Base-by-base conservation (phyloP, 2,329 filamentous ascomycete species). In the Clonostachys solani region DNA sequence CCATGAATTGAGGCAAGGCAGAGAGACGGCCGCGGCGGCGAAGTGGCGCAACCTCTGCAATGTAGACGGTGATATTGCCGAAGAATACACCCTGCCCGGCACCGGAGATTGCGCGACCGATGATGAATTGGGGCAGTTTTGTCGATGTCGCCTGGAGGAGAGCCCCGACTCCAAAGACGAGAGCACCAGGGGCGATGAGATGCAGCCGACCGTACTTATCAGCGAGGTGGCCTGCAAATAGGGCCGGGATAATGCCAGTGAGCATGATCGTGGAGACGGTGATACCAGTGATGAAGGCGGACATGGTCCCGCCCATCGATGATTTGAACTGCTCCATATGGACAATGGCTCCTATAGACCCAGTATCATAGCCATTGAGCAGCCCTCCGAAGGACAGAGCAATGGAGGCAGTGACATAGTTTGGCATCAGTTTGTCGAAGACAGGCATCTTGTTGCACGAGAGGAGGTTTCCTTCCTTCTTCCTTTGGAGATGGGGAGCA, bases 211-310 rank as follows among this genome's bases (percentile, higher is more conserved):
- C 81, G 6, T 76, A 68, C 52, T 58, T 66, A 54, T 75, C 75
- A 6, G 69, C 75, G 4, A 84, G 66, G 50, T 76, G 69, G 0
- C 82, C 74, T 0, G 77, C 78, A 48, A 83, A 76, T 35, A 84
- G 65, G 1, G 80, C 80, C 2, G 80, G 75, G 12, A 82, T 56
- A 0, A 74, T 74, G 6, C 78, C 81, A 0, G 80, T 75, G 33
- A 85, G 68, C 43, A 84, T 63, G 47, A 85, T 78, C 3, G 72
- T 71, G 1, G 81, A 83, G 5, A 86, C 79, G 2, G 78, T 74
- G 15, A 84, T 66, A 1, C 81, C 81, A 45, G 77, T 74, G 5
- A 82, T 58, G 0, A 71, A 72, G 1, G 80, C 65, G 0, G 76
- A 76, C 35, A 79, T 65, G 6, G 23, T 9, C 23, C 57, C 54